Evolutionary conservation across 768 basidiomycete species (phyloP), one percentile per base, ranked within the genome.

Genomic region (Baorangia bicolor): DNA sequence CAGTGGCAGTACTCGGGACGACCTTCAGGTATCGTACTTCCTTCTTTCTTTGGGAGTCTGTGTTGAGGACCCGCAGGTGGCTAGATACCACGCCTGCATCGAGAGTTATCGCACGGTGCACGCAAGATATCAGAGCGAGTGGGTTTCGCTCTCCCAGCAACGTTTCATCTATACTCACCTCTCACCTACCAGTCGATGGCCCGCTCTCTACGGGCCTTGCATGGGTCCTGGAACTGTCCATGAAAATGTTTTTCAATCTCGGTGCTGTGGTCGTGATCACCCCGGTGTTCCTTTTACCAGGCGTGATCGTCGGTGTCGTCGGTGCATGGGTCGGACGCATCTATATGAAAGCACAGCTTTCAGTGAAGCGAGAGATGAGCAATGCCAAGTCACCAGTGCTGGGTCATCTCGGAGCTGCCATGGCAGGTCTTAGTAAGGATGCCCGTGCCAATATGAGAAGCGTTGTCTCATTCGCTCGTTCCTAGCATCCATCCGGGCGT

Each of bases 401-500:
- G 25, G 43, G 51, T 3, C 51, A 48, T 48, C 43, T 52, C 12
- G 51, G 43, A 23, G 51, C 33, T 28, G 51, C 51, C 30, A 52
- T 52, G 27, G 44, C 33, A 7, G 44, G 51, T 8, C 51, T 52
- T 6, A 18, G 51, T 52, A 33, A 48, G 34, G n/a, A 5, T 51
- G 1, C 13, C 13, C 20, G 4, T 8, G 1, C 14, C n/a, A n/a
- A 8, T 13, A 14, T 2, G 4, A 0, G 14, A 28, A 18, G 10
- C 8, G 2, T 5, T 6, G 1, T 14, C 51, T 49, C 14, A 52
- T 6, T 11, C 7, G 3, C 33, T 11, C n/a, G 13, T 33, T 52
- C 31, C 31, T 48, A 48, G 51, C 44, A 35, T 52, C 51, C 18
- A 52, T 52, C 14, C 51, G 51, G 0, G 51, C 51, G 6, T 86